These are phyloP conservation scores for Triticum monococcum DNA, from an alignment of 176 grass and related monocot genomes.

Conservation along the genomic window DNA sequence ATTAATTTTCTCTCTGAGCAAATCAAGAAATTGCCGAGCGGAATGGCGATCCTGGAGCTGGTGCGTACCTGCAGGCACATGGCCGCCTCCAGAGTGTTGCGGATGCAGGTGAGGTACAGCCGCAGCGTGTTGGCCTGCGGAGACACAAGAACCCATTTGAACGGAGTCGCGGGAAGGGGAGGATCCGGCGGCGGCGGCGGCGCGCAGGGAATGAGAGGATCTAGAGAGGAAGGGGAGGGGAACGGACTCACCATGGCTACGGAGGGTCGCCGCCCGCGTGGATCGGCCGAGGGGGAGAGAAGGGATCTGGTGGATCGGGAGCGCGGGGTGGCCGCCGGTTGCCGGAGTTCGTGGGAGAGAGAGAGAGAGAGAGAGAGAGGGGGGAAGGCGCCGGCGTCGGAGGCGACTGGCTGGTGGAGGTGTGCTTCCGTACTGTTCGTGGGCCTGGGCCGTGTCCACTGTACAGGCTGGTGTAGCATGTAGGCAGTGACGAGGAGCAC, in stretches of 20 bases:
- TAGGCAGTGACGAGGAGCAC: too few relatives aligned
- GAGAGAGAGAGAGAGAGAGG: background rate
- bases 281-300: background rate
- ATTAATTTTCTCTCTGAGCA: background rate
- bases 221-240: background rate
- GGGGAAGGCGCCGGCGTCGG: constrained; percentile 12
- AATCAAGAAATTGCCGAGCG: background rate
- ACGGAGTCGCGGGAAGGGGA: background rate
- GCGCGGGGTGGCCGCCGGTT: background rate
- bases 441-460: constrained; percentile 4
- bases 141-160: background rate
- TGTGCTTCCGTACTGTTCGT: background rate
- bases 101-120: constrained; percentile 88
- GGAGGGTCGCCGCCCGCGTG: background rate
- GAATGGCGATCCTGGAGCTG: background rate
- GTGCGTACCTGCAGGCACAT: constrained; percentile 91
- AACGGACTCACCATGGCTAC: background rate
- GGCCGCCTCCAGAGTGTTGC: constrained; percentile 90
- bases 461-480: background rate
- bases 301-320: background rate
- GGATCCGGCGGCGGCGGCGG: background rate
- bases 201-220: background rate
- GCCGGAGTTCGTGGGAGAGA: background rate
- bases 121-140: constrained; percentile 71
- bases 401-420: background rate